Evolutionary conservation across 2,329 filamentous ascomycete species (phyloP).

Genomic region (Pseudogymnoascus sp.): DNA sequence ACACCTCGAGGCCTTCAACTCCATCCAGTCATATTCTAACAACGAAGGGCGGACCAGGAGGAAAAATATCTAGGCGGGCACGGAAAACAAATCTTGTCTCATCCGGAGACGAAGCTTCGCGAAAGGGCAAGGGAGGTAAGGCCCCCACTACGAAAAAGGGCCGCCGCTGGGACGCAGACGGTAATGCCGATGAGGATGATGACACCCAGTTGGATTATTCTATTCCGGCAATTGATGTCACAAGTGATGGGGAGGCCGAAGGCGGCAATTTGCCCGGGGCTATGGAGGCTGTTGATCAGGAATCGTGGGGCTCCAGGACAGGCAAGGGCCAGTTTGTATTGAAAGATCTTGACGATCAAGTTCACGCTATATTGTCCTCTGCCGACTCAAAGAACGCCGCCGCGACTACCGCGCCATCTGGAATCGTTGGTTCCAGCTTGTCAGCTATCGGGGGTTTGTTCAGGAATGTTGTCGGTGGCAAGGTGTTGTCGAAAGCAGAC

Average conservation of each 20-base stretch:
- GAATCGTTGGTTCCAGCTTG: constrained; percentile 69
- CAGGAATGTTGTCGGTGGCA: constrained; percentile 89
- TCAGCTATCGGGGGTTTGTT: constrained; percentile 82
- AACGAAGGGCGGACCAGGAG: constrained; percentile 64
- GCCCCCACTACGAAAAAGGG: constrained; percentile 66
- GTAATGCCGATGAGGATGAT: constrained; percentile 71
- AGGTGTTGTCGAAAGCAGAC: constrained; percentile 80
- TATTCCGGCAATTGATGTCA: constrained; percentile 42
- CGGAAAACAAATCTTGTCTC: constrained; percentile 59
- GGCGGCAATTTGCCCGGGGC: constrained; percentile 43
- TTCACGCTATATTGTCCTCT: constrained; percentile 76
- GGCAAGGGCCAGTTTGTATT: constrained; percentile 87
- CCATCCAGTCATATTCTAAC: constrained; percentile 60
- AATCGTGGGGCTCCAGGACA: constrained; percentile 77
- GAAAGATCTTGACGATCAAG: constrained; percentile 87
- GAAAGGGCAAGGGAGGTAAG: constrained; percentile 46
- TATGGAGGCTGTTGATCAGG: constrained; percentile 66
- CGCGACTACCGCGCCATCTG: constrained; percentile 37
- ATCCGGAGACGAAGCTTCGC: constrained; percentile 71
- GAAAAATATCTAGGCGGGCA: constrained; percentile 71
- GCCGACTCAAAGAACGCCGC: constrained; percentile 58
- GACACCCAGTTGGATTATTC: constrained; percentile 84
- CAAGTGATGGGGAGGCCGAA: constrained; percentile 41
- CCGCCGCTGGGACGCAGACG: constrained; percentile 87
- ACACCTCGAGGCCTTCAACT: constrained; percentile 70